Evolutionary conservation across 495 filamentous ascomycete genomes (phyloP).

Genomic region (Margaritispora aquatica): DNA sequence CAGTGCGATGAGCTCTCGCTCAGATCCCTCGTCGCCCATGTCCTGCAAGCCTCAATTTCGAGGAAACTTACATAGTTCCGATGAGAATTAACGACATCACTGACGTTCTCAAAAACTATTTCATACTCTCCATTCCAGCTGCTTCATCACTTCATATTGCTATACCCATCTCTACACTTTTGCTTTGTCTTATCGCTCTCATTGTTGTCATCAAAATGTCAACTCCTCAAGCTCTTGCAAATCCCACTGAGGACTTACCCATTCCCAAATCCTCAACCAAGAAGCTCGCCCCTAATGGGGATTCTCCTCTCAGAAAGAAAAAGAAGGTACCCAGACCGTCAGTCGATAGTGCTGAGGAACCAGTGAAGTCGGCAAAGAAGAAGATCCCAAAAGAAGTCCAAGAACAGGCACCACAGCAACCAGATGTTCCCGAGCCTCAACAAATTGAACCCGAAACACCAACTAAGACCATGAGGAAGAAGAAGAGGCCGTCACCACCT

Average conservation of each 20-base stretch:
- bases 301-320: background rate
- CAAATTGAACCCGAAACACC: background rate
- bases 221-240: conserved; percentile 6
- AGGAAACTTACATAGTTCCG: background rate
- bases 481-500: conserved; percentile 6
- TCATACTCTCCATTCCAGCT: background rate
- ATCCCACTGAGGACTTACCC: background rate
- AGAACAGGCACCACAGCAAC: conserved; percentile 3
- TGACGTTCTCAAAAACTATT: background rate
- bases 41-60: background rate
- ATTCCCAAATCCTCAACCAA: conserved; percentile 11
- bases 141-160: background rate
- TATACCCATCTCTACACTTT: background rate
- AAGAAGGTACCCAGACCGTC: background rate
- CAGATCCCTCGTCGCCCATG: background rate
- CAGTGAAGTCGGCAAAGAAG: conserved; percentile 5
- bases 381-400: conserved; percentile 8
- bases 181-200: background rate
- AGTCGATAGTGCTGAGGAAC: background rate
- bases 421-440: conserved; percentile 3
- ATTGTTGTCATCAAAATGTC: conserved; percentile 8
- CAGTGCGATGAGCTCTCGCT: background rate
- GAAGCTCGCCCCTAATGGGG: conserved; percentile 7
- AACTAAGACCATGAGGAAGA: conserved; percentile 12
- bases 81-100: background rate